Evolutionary conservation across 306 rosid genomes (phyloP).

Genomic region (Corylus avellana): DNA sequence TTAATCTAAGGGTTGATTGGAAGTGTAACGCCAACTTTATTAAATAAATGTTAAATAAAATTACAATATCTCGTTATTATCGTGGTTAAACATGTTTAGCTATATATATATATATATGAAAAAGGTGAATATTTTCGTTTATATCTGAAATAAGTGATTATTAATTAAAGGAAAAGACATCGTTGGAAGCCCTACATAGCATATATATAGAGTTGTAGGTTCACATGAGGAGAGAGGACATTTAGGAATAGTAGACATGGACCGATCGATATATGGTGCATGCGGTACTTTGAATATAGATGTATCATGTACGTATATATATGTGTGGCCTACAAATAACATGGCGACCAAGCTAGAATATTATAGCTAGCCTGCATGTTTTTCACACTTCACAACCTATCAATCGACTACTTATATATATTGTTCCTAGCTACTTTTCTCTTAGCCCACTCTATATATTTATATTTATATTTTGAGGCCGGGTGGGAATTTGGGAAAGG

Average conservation of each 20-base stretch:
- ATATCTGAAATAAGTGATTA: not conserved
- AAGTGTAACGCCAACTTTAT: too few relatives aligned
- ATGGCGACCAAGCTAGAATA: slow-evolving; percentile 2
- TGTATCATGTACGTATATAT: not conserved
- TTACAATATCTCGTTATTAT: too few relatives aligned
- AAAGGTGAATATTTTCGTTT: too few relatives aligned
- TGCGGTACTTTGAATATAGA: too few relatives aligned
- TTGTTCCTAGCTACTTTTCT: slow-evolving; percentile 3
- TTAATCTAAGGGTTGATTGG: too few relatives aligned
- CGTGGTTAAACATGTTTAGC: not conserved
- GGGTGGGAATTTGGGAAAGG: slow-evolving; percentile 27
- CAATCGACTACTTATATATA: not conserved
- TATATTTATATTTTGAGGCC: not conserved
- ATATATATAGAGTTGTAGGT: not conserved
- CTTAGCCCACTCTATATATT: slow-evolving; percentile 13
- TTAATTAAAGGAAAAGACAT: not conserved
- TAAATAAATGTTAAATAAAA: too few relatives aligned
- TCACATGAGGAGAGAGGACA: not conserved
- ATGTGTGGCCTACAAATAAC: slow-evolving; percentile 16
- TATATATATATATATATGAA: too few relatives aligned
- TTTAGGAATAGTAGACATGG: too few relatives aligned
- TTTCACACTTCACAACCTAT: slow-evolving; percentile 26
- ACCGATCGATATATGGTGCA: too few relatives aligned
- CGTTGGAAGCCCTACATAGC: slow-evolving; percentile 2
- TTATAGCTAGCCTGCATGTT: slow-evolving; percentile 15